Evolutionary conservation across 2,329 filamentous ascomycete genomes (phyloP).

Genomic region (Monosporascus ibericus): DNA sequence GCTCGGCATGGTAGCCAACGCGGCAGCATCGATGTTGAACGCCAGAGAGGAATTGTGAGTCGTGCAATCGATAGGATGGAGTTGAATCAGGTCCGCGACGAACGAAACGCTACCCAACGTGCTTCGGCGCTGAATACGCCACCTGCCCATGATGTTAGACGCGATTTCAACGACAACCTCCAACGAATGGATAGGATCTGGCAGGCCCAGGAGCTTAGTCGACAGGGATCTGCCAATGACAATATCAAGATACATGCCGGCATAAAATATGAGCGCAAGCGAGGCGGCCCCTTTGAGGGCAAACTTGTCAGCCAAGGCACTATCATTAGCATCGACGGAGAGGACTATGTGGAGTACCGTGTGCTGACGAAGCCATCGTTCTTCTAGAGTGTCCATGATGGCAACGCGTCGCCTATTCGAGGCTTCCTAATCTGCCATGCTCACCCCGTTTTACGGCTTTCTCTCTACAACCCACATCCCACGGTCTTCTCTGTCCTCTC

Average conservation of each 20-base stretch:
- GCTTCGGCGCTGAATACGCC: not conserved
- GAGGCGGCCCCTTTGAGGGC: slow-evolving; percentile 53
- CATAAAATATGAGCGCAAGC: slow-evolving; percentile 57
- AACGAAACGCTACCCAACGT: not conserved
- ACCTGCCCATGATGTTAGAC: slow-evolving; percentile 21
- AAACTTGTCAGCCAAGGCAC: slow-evolving; percentile 58
- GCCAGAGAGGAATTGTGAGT: slow-evolving; percentile 1
- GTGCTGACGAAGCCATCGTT: slow-evolving; percentile 59
- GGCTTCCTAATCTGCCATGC: not conserved
- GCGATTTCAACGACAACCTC: slow-evolving; percentile 43
- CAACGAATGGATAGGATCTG: slow-evolving; percentile 50
- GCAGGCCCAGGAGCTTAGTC: slow-evolving; percentile 40
- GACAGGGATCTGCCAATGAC: slow-evolving; percentile 28
- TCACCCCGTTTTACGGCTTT: not conserved
- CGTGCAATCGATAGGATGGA: slow-evolving; percentile 1
- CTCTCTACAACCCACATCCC: not conserved
- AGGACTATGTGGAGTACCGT: slow-evolving; percentile 62
- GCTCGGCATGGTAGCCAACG: not conserved
- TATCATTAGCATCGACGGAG: slow-evolving; percentile 59
- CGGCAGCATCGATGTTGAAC: not conserved
- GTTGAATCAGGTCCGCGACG: slow-evolving; percentile 1
- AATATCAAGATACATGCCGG: slow-evolving; percentile 53
- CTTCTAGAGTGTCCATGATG: slow-evolving; percentile 33
- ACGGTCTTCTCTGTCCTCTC: not conserved
- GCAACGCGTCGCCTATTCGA: not conserved